These are phyloP conservation scores for Aphanomyces invadans DNA, from an alignment of 352 stramenopile species.

Conservation along the genomic window DNA sequence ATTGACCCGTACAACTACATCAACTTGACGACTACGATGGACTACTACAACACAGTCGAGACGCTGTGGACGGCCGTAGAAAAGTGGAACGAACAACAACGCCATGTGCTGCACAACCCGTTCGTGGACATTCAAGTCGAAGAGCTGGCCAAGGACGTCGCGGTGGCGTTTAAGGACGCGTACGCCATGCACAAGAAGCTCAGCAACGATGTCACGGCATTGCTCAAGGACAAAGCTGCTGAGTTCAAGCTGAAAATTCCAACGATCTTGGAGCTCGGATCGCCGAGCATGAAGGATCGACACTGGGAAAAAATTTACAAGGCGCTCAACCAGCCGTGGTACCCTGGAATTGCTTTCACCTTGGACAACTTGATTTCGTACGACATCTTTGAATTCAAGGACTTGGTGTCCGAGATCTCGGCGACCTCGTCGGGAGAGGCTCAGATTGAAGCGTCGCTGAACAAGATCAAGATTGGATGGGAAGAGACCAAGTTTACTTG, in stretches of 20 bases:
- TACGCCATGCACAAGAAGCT: constrained; percentile 89
- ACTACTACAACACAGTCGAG: constrained; percentile 79
- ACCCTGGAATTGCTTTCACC: constrained; percentile 83
- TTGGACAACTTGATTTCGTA: constrained; percentile 84
- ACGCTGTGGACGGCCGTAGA: constrained; percentile 79
- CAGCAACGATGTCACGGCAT: constrained; percentile 81
- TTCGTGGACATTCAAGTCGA: constrained; percentile 87
- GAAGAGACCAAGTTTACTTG: constrained; percentile 81
- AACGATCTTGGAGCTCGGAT: constrained; percentile 87
- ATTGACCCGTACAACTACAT: constrained; percentile 84
- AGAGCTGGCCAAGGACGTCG: constrained; percentile 81
- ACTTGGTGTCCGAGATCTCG: constrained; percentile 79
- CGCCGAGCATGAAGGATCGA: constrained; percentile 87
- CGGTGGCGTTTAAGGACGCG: constrained; percentile 81
- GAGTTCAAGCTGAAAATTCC: constrained; percentile 89
- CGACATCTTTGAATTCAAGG: constrained; percentile 83
- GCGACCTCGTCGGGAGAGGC: constrained; percentile 81
- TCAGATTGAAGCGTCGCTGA: constrained; percentile 83
- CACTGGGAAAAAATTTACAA: constrained; percentile 95
- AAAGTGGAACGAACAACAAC: constrained; percentile 80
- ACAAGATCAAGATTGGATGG: constrained; percentile 86
- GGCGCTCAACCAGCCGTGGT: constrained; percentile 77
- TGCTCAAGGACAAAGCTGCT: constrained; percentile 79
- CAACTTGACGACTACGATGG: constrained; percentile 79
- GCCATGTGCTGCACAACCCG: constrained; percentile 64